A percentile compares a stretch with the other conserved stretches of the same genome.
phyloP scores from a whole-genome alignment of 257 asterid genomes.

The Solanum tacnaense region DNA sequence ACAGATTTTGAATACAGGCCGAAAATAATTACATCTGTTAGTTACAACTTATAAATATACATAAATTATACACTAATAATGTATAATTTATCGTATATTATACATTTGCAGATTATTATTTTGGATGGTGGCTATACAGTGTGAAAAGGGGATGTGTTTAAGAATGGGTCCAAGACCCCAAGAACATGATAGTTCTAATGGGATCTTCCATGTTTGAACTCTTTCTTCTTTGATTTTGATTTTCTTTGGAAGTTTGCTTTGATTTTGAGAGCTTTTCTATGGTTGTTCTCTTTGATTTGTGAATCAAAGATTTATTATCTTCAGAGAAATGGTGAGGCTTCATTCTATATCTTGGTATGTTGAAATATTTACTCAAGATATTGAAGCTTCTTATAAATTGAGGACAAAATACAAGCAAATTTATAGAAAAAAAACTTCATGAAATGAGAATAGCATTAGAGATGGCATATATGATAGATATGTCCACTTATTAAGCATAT shows the following conservation, averaged over 20 bases:
- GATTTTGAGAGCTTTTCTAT: conserved; percentile 13
- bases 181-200: conserved; percentile 50
- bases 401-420: background rate
- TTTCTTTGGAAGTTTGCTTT: conserved; percentile 5
- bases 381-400: background rate
- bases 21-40: background rate
- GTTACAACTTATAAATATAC: too few species aligned
- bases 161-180: conserved; percentile 49
- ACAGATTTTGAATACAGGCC: background rate
- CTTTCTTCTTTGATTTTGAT: conserved; percentile 22
- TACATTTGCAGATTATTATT: background rate
- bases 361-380: background rate
- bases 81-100: background rate
- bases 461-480: background rate
- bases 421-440: conserved; percentile 8
- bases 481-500: background rate
- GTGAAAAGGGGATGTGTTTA: background rate
- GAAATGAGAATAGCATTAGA: background rate
- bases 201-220: conserved; percentile 43
- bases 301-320: conserved; percentile 12
- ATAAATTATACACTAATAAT: background rate
- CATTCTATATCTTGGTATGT: conserved; percentile 7
- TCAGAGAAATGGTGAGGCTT: conserved; percentile 20
- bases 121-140: background rate
- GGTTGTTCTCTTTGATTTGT: conserved; percentile 7